These are phyloP conservation scores for Colletotrichum higginsianum DNA, from an alignment of 2,329 filamentous ascomycete species.

Conservation along the genomic window DNA sequence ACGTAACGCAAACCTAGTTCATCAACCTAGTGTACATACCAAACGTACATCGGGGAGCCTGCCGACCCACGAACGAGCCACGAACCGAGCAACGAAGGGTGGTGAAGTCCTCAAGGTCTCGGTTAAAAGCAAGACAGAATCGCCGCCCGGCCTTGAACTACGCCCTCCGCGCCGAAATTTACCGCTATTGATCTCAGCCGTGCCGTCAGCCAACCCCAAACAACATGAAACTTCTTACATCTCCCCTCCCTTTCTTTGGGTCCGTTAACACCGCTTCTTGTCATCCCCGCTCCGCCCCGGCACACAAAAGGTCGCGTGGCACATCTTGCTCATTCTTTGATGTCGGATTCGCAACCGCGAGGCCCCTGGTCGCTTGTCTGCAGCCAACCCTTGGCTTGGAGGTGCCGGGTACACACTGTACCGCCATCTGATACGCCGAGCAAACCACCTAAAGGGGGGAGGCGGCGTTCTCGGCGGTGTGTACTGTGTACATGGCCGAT, in stretches of 20 bases:
- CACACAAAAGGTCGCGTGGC: conserved; percentile 15
- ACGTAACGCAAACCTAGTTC: no score
- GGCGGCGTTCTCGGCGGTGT: conserved; percentile 19
- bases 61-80: conserved; percentile 3
- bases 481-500: conserved; percentile 11
- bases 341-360: conserved; percentile 9
- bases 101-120: conserved; percentile 11
- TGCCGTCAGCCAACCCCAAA: background rate
- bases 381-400: conserved; percentile 11
- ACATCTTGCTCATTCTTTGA: conserved; percentile 1
- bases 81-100: background rate
- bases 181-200: background rate
- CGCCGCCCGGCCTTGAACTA: background rate
- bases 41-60: conserved; percentile 17
- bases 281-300: background rate
- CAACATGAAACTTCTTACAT: conserved; percentile 19
- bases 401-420: conserved; percentile 20
- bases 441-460: background rate
- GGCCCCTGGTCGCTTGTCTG: conserved; percentile 6
- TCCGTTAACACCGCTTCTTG: conserved; percentile 33
- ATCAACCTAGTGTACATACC: background rate
- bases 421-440: background rate
- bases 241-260: background rate
- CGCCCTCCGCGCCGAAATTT: background rate
- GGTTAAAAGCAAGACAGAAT: background rate